phyloP scores from a whole-genome alignment of 345 rosid species.

The Eutrema yunnanense region DNA sequence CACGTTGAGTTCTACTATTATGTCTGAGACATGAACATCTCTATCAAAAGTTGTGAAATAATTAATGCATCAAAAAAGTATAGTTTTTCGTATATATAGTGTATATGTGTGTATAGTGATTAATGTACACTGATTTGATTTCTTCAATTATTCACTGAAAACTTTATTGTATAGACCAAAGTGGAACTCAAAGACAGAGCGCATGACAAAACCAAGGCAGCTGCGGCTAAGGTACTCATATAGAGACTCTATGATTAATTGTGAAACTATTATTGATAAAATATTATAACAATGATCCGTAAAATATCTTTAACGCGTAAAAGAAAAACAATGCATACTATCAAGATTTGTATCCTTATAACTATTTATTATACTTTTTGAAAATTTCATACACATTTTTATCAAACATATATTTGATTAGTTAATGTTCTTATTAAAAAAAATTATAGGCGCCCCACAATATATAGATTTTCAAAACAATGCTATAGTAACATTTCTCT shows the following conservation, averaged over 20 bases:
- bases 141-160: not conserved
- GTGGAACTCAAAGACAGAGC: slow-evolving; percentile 21
- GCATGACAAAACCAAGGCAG: slow-evolving; percentile 15
- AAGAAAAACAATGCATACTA: not conserved
- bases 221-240: slow-evolving; percentile 15
- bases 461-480: not conserved
- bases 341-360: no score
- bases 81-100: not conserved
- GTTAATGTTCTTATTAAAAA: not conserved
- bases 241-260: not conserved
- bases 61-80: not conserved
- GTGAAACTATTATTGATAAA: not conserved
- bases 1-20: not conserved
- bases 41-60: not conserved
- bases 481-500: no score
- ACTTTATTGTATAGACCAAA: slow-evolving; percentile 15
- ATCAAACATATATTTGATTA: not conserved
- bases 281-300: not conserved
- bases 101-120: not conserved
- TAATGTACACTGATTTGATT: not conserved
- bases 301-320: not conserved
- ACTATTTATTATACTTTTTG: no score
- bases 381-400: no score
- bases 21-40: not conserved
- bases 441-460: not conserved